phyloP scores from a whole-genome alignment of 345 rosid species.

The Draba incana region DNA sequence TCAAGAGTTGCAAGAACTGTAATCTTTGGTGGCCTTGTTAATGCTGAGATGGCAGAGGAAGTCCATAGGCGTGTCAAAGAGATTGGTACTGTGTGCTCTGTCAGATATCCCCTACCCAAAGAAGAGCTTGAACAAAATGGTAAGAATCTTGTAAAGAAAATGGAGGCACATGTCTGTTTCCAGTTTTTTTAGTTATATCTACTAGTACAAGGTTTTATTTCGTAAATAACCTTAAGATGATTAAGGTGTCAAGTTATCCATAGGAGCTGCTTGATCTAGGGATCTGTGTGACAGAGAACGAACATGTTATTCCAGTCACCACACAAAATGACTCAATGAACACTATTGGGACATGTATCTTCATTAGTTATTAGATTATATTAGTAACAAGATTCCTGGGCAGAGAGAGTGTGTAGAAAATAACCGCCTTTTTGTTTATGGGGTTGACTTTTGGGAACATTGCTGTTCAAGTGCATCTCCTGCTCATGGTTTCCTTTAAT shows the following conservation, averaged over 20 bases:
- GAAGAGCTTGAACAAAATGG: constrained; percentile 75
- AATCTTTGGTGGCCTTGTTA: constrained; percentile 78
- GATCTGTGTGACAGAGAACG: constrained; percentile 4
- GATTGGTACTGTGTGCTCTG: constrained; percentile 75
- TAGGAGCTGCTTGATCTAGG: constrained; percentile 15
- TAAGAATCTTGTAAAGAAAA: constrained; percentile 37
- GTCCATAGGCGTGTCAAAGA: constrained; percentile 67
- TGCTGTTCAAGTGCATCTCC: constrained; percentile 18
- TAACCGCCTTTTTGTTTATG: constrained; percentile 10
- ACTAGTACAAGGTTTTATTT: constrained; percentile 1
- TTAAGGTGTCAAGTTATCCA: background rate
- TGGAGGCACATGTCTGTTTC: constrained; percentile 2
- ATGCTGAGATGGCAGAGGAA: constrained; percentile 69
- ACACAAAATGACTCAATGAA: background rate
- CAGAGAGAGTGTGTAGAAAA: background rate
- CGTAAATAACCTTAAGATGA: background rate
- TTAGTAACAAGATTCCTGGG: constrained; percentile 3
- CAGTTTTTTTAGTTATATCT: background rate
- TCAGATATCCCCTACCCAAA: constrained; percentile 78
- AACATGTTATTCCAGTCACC: constrained; percentile 16
- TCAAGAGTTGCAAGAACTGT: constrained; percentile 91
- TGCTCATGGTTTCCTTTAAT: background rate
- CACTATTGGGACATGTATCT: constrained; percentile 13
- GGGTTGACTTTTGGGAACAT: constrained; percentile 15
- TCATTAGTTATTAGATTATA: constrained; percentile 15